Base-by-base conservation (phyloP, 768 basidiomycete genomes). In the Goffeauzyma gilvescens region DNA sequence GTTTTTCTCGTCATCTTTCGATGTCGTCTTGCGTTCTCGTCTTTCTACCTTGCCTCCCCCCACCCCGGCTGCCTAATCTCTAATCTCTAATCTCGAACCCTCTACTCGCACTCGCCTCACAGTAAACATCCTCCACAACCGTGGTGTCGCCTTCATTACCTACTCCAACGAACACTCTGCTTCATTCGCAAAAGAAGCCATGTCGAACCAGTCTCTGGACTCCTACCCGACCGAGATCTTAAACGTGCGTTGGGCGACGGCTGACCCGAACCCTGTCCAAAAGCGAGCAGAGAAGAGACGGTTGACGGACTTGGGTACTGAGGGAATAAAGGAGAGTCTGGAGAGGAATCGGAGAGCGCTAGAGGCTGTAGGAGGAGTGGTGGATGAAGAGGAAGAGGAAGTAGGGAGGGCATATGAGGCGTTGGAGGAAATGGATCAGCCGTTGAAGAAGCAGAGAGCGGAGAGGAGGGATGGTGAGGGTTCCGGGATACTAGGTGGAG, bases 181-280 rank as follows among this genome's bases (percentile, higher is more conserved):
- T 3, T 83, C 87, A 56, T 98, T 98, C 60, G 93, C 93, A 14
- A 93, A 93, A 60, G 93, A 98, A 63, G 76, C 90, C 1, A 98
- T 98, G 93, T 85, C 90, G 13, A 89, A 89, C 64, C 93, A 98
- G 65, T 87, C 83, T 14, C 71, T 96, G 50, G 93, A 96, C 60
- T 81, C 85, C 54, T n/a, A n/a, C n/a, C n/a, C n/a, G n/a, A 89
- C 93, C 60, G 93, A 98, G 58, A 87, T 95, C 48, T 72, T 96
- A 47, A 98, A 98, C 64, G 87, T 96, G 40, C 79, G 90, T 65
- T 98, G 93, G 93, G 93, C 93, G 26, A 96, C 90, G 0, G 90
- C 93, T 59, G 93, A 98, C 61, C 93, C 93, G 1, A 98, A 98
- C 60, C 93, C 90, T 1, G 75, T 75, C 0, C 76, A 80, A 49